These are phyloP conservation scores for Coemansia pectinata DNA, from an alignment of 192 early-diverging fungal species.

Conservation along the genomic window DNA sequence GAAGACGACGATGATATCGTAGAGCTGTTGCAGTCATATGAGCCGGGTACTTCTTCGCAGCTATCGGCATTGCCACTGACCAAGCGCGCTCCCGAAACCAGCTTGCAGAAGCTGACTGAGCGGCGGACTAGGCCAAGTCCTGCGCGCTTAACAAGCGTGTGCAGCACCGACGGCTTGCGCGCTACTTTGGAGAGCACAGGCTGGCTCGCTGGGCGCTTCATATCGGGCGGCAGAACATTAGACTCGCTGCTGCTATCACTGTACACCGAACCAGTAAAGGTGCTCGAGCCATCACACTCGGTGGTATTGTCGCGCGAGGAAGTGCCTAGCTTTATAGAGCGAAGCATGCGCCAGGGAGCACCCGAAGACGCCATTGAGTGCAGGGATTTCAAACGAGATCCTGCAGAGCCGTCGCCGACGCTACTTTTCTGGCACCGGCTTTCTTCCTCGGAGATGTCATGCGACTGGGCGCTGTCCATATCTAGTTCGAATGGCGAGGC, in stretches of 20 bases:
- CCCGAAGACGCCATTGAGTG: slow-evolving; percentile 25
- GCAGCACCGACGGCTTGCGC: slow-evolving; percentile 40
- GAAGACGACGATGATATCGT: slow-evolving; percentile 6
- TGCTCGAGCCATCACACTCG: slow-evolving; percentile 25
- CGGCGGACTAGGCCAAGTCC: slow-evolving; percentile 42
- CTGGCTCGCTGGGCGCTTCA: slow-evolving; percentile 10
- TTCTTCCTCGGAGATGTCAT: too few species aligned
- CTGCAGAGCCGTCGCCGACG: not conserved
- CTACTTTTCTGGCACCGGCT: not conserved
- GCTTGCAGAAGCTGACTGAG: slow-evolving; percentile 50
- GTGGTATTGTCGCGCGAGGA: not conserved
- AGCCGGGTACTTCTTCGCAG: not conserved
- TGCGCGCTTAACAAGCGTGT: slow-evolving; percentile 47
- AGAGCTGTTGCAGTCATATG: not conserved
- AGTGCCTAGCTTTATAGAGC: slow-evolving; percentile 20
- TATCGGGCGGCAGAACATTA: slow-evolving; percentile 3
- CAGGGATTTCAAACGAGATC: slow-evolving; percentile 17
- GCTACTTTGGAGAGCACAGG: not conserved
- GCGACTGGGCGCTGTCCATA: not conserved
- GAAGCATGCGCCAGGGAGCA: slow-evolving; percentile 38
- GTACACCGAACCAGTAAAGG: slow-evolving; percentile 16
- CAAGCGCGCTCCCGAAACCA: slow-evolving; percentile 16
- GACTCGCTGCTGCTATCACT: slow-evolving; percentile 25
- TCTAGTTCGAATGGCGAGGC: not conserved
- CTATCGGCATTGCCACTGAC: not conserved